Percentiles rank a stretch among this genome's conserved stretches.
phyloP scores from a whole-genome alignment of 2,329 filamentous ascomycete species.

The Neurospora sp. region DNA sequence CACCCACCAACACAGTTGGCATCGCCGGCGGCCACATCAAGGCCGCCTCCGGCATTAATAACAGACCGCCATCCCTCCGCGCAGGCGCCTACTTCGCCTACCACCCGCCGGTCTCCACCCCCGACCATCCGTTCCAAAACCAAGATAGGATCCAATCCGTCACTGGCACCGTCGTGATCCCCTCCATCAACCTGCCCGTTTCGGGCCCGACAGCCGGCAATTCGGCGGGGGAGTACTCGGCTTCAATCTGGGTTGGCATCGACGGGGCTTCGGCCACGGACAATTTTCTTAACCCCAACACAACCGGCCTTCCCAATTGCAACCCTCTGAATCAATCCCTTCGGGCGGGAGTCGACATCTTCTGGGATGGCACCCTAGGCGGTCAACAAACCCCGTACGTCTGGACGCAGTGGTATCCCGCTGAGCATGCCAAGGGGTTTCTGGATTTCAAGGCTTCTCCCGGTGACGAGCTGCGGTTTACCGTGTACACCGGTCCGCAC shows the following conservation, averaged over 20 bases:
- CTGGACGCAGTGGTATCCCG: constrained; percentile 10
- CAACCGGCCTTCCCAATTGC: too few relatives aligned
- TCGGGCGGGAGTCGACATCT: constrained; percentile 15
- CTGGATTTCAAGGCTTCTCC: constrained; percentile 1
- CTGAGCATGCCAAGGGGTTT: not conserved
- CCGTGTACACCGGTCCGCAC: not conserved
- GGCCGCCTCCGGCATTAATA: not conserved
- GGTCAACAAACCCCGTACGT: constrained; percentile 8
- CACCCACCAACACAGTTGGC: not conserved
- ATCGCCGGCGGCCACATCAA: not conserved
- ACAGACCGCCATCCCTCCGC: constrained; percentile 6
- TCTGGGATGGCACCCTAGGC: constrained; percentile 11
- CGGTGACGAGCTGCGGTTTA: constrained; percentile 12
- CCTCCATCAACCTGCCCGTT: constrained; percentile 9
- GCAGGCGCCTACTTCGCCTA: constrained; percentile 9
- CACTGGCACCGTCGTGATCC: constrained; percentile 7
- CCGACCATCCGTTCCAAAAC: not conserved
- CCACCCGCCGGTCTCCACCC: not conserved
- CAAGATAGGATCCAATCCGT: constrained; percentile 1
- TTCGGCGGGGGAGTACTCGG: constrained; percentile 8
- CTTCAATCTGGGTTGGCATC: constrained; percentile 16
- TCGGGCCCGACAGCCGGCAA: constrained; percentile 14
- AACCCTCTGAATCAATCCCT: constrained; percentile 1
- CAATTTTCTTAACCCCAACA: too few relatives aligned
- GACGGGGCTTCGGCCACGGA: constrained; percentile 4